Percentiles rank a stretch among this genome's conserved stretches.
Conservation (phyloP, 1,284 basidiomycete genomes). For the Amylostereum areolatum region DNA sequence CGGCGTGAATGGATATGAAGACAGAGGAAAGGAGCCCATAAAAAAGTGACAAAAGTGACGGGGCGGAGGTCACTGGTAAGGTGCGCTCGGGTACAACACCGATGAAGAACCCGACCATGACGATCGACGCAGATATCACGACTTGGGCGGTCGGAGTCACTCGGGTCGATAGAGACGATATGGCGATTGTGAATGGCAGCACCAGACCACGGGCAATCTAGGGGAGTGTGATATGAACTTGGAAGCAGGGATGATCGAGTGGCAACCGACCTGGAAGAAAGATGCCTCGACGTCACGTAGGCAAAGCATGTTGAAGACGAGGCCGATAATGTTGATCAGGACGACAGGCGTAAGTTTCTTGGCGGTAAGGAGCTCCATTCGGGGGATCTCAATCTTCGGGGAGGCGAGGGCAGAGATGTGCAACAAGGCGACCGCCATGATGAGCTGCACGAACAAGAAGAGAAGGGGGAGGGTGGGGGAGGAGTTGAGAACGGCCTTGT, state of each 20-base stretch:
- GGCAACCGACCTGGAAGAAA: slow-evolving; percentile 57
- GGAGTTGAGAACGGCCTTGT: slow-evolving; percentile 68
- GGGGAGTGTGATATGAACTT: background rate
- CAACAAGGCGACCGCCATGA: slow-evolving; percentile 62
- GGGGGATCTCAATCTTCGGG: slow-evolving; percentile 50
- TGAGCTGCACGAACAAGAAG: slow-evolving; percentile 63
- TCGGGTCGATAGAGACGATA: slow-evolving; percentile 48
- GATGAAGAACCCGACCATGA: slow-evolving; percentile 59
- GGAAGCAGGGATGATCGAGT: background rate
- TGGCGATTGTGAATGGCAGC: slow-evolving; percentile 67
- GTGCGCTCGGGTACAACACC: slow-evolving; percentile 45
- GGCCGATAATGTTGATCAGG: slow-evolving; percentile 60
- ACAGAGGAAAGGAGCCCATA: slow-evolving; percentile 68
- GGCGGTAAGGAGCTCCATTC: slow-evolving; percentile 41
- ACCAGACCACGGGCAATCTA: slow-evolving; percentile 77
- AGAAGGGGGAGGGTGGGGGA: slow-evolving; percentile 63
- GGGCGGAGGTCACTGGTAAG: slow-evolving; percentile 22
- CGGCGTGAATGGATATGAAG: slow-evolving; percentile 69
- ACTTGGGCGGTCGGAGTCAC: slow-evolving; percentile 42
- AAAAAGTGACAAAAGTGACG: slow-evolving; percentile 50
- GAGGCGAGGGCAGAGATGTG: slow-evolving; percentile 44
- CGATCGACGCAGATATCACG: slow-evolving; percentile 46
- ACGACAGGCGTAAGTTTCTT: slow-evolving; percentile 61
- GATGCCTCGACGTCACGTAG: slow-evolving; percentile 71
- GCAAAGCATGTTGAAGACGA: slow-evolving; percentile 75